Evolutionary conservation across 2,329 filamentous ascomycete species (phyloP).

Genomic region (Botryotinia narcissicola): DNA sequence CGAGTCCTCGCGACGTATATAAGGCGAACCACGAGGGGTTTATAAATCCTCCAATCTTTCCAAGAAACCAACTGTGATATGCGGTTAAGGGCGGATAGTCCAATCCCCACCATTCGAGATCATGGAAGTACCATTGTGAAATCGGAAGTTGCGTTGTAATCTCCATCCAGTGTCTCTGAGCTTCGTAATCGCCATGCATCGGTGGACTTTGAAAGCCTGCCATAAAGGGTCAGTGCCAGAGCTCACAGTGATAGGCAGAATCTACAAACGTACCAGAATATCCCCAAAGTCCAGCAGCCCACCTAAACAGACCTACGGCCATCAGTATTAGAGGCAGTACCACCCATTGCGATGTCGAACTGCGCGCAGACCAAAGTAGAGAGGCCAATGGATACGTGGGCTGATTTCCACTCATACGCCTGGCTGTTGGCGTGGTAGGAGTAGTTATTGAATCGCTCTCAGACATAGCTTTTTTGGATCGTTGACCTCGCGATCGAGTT

Average conservation of each 20-base stretch:
- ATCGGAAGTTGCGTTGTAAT: slow-evolving; percentile 84
- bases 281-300: slow-evolving; percentile 89
- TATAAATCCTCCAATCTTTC: slow-evolving; percentile 77
- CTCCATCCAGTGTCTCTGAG: slow-evolving; percentile 99
- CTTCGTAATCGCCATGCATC: slow-evolving; percentile 96
- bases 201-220: slow-evolving; percentile 76
- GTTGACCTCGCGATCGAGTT: slow-evolving; percentile 16
- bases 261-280: slow-evolving; percentile 70
- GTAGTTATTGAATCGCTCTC: slow-evolving; percentile 12
- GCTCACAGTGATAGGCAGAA: neutral
- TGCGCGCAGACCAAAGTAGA: slow-evolving; percentile 90
- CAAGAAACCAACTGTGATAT: slow-evolving; percentile 96
- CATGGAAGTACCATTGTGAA: slow-evolving; percentile 97
- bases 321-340: slow-evolving; percentile 85
- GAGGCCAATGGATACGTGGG: slow-evolving; percentile 78
- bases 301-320: slow-evolving; percentile 86
- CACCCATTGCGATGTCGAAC: slow-evolving; percentile 86
- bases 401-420: slow-evolving; percentile 18
- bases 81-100: slow-evolving; percentile 97
- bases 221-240: slow-evolving; percentile 21
- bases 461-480: slow-evolving; percentile 3
- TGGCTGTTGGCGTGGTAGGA: neutral
- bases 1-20: slow-evolving; percentile 74
- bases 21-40: slow-evolving; percentile 86
- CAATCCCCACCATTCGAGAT: slow-evolving; percentile 94